Evolutionary conservation across 2,329 filamentous ascomycete species (phyloP).

Genomic region (Penicillium glabrum): DNA sequence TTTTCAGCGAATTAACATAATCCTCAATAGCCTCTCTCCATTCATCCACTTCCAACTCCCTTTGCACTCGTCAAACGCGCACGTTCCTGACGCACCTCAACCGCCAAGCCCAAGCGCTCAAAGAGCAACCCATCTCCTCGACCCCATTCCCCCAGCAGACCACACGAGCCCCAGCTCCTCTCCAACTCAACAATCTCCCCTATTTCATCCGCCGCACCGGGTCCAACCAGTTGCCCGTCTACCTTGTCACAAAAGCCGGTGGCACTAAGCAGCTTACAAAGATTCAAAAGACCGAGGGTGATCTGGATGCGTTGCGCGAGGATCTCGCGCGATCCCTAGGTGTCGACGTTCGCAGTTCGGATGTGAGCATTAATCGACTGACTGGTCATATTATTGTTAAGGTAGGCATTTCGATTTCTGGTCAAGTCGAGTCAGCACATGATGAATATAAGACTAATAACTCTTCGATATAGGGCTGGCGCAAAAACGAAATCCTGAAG

Average conservation of each 20-base stretch:
- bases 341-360: slow-evolving; percentile 47
- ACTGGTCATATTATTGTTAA: slow-evolving; percentile 76
- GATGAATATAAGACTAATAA: slow-evolving; percentile 11
- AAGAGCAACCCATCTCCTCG: slow-evolving; percentile 34
- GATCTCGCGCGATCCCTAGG: slow-evolving; percentile 63
- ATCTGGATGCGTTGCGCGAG: slow-evolving; percentile 61
- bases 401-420: slow-evolving; percentile 45
- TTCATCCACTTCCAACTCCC: slow-evolving; percentile 3
- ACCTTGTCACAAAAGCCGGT: slow-evolving; percentile 70
- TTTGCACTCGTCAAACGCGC: slow-evolving; percentile 31
- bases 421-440: background rate
- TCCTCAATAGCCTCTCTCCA: slow-evolving; percentile 7
- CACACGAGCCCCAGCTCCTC: slow-evolving; percentile 14
- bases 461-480: slow-evolving; percentile 45
- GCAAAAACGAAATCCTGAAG: slow-evolving; percentile 49
- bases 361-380: slow-evolving; percentile 55
- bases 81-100: slow-evolving; percentile 39
- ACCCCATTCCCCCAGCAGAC: slow-evolving; percentile 17
- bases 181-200: slow-evolving; percentile 50
- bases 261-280: slow-evolving; percentile 73
- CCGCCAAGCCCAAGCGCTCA: slow-evolving; percentile 36
- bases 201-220: slow-evolving; percentile 74
- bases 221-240: slow-evolving; percentile 73
- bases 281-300: slow-evolving; percentile 77
- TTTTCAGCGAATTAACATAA: background rate